Evolutionary conservation across 139 green algal genomes (phyloP).

Genomic region (Zygnema circumcarinatum): DNA sequence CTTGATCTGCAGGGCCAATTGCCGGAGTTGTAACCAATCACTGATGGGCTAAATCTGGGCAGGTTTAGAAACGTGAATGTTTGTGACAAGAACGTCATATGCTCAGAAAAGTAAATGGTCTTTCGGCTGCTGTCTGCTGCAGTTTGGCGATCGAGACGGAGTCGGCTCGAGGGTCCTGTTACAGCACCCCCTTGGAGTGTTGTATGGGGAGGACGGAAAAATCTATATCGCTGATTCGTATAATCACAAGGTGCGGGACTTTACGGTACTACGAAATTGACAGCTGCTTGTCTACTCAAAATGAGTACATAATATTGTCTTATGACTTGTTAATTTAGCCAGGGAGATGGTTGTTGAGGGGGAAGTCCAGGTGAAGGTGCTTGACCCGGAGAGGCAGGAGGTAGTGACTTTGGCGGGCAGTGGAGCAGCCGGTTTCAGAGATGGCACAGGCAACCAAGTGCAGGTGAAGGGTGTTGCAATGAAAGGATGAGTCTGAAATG

Average conservation of each 20-base stretch:
- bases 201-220: slow-evolving; percentile 51
- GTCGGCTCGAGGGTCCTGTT: slow-evolving; percentile 65
- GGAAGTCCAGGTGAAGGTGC: slow-evolving; percentile 69
- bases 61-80: no score
- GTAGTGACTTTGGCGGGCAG: slow-evolving; percentile 72
- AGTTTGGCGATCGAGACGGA: slow-evolving; percentile 80
- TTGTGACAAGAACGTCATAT: no score
- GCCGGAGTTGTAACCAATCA: no score
- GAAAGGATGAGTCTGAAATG: no score
- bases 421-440: slow-evolving; percentile 67
- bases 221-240: slow-evolving; percentile 80
- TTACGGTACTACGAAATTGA: neutral
- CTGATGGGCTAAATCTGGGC: no score
- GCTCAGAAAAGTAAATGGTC: neutral
- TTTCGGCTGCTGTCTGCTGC: neutral
- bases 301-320: slow-evolving; percentile 15
- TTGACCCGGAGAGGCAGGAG: slow-evolving; percentile 66
- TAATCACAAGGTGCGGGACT: slow-evolving; percentile 76
- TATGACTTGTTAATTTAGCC: no score
- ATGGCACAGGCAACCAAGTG: slow-evolving; percentile 64
- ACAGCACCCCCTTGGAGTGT: slow-evolving; percentile 65
- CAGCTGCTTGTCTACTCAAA: slow-evolving; percentile 24
- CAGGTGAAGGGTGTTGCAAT: slow-evolving; percentile 46
- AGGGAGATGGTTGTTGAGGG: no score
- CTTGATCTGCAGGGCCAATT: no score